A percentile compares a stretch with the other conserved stretches of the same genome.
phyloP scores from a whole-genome alignment of 495 filamentous ascomycete genomes.

The Daldinia decipiens region DNA sequence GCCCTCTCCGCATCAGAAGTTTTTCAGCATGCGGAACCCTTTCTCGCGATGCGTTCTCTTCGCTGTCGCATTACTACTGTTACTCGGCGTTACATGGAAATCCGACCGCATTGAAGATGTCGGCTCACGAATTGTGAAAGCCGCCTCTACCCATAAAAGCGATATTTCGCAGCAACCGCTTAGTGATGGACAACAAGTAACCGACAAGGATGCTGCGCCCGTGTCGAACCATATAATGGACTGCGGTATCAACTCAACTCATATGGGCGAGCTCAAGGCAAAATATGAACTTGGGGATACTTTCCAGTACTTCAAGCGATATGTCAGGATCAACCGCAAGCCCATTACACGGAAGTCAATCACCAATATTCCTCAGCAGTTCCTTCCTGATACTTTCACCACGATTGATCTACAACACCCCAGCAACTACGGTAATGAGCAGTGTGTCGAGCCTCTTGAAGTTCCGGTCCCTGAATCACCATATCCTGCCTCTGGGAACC shows the following conservation, averaged over 20 bases:
- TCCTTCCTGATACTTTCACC: constrained; percentile 57
- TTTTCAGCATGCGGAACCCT: constrained; percentile 58
- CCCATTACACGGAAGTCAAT: constrained; percentile 58
- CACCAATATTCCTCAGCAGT: constrained; percentile 56
- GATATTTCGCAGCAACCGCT: constrained; percentile 50
- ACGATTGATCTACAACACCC: constrained; percentile 55
- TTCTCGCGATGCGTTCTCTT: constrained; percentile 54
- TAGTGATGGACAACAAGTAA: constrained; percentile 30
- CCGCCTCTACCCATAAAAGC: constrained; percentile 47
- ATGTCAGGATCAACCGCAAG: constrained; percentile 57
- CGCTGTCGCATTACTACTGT: constrained; percentile 48
- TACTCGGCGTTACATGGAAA: constrained; percentile 50
- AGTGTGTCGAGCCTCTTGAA: constrained; percentile 59
- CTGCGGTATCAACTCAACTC: constrained; percentile 58
- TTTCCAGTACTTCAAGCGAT: constrained; percentile 64
- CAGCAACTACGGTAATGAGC: constrained; percentile 52
- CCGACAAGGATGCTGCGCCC: constrained; percentile 35
- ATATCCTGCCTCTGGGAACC: constrained; percentile 57
- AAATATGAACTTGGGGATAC: constrained; percentile 57
- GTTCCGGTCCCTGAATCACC: constrained; percentile 59
- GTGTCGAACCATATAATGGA: constrained; percentile 48
- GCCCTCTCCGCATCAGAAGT: constrained; percentile 50
- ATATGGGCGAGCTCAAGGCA: constrained; percentile 53
- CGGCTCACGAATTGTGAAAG: constrained; percentile 51
- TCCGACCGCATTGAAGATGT: constrained; percentile 54